Base-by-base conservation (phyloP, 1,139 yeast species). In the Pichia sp. region DNA sequence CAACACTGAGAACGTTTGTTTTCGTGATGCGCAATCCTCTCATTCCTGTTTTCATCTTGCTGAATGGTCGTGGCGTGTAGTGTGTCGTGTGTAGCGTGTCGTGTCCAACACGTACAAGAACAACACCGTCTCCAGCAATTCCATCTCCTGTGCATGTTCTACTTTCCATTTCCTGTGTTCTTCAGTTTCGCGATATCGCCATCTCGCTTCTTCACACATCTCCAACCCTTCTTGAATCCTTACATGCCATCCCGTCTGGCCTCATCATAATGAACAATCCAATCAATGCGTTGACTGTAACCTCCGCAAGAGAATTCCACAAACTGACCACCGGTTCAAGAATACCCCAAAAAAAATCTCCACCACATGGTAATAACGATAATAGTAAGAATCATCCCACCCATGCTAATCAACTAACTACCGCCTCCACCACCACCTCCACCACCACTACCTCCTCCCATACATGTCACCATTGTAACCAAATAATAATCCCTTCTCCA, bases 401-500 rank as follows among this genome's bases (percentile, higher is more conserved):
- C 4, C 25, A 22, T 22, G 25, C 25, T 22, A 22, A 22, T 22
- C 25, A n/a, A n/a, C n/a, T n/a, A n/a, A n/a, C n/a, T 28, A 27
- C 18, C 44, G 25, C 25, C 18, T 19, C n/a, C n/a, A n/a, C 22
- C 11, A n/a, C 19, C 4, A n/a, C 19, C 38, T 13, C 11, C 19
- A n/a, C 11, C 5, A 19, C 16, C 5, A n/a, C 18, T 18, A 14
- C 18, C n/a, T 2, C 18, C 36, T 14, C 18, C 19, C 18, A 33
- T 18, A 16, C 8, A 16, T 18, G 19, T 4, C 69, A 62, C 1
- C 80, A 79, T 55, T 85, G 93, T 67, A 90, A 91, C 0, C 70
- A 75, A 10, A 87, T 84, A 39, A 83, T 85, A 4, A 84, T 84
- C 22, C 93, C 95, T 0, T 75, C 88, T 0, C 95, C 93, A 1